Base-by-base conservation (phyloP, 371 early-diverging fungal species). In the Lichtheimia corymbifera region DNA sequence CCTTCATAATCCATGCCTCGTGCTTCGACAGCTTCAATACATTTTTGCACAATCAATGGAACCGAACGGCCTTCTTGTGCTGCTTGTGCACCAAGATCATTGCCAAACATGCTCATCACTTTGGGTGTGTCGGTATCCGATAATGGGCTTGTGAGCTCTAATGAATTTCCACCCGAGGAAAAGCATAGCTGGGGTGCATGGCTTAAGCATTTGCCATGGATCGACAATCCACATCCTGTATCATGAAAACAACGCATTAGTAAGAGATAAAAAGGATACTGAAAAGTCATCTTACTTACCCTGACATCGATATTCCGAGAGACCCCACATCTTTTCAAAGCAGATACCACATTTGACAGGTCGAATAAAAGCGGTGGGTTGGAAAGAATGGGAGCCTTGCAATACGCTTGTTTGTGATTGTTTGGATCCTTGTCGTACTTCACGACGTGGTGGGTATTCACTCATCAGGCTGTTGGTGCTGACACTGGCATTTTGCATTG, bases 251-350 rank as follows among this genome's bases (percentile, higher is more conserved):
- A 6, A 11, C 35, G 2, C 11, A 2, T 47, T 1, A 47, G 11
- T 6, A 45, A 18, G 2, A 45, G 45, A 45, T 45, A n/a, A 43
- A n/a, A 47, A n/a, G 0, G 2, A 22, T 1, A 22, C 5, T 2
- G 17, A n/a, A 18, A 7, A n/a, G 5, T 17, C 22, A 18, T 11
- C 11, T 1, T 7, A 2, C 47, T 5, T 47, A 47, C 47, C 47
- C 17, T 85, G 84, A 73, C 97, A 97, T 5, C 86, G 76, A 55
- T 89, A 65, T 61, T 93, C 93, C 50, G 85, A 84, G 2, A 87
- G 71, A n/a, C 93, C 91, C 91, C 95, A 92, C 59, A 96, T 83
- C 60, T 92, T 91, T 50, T 96, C 96, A 27, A 80, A 76, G 59
- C 97, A 96, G 41, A 76, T 77, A 56, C 92, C 93, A 63, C 97